Base-by-base conservation (phyloP, 768 basidiomycete genomes). In the Glaciozyma martinii region DNA sequence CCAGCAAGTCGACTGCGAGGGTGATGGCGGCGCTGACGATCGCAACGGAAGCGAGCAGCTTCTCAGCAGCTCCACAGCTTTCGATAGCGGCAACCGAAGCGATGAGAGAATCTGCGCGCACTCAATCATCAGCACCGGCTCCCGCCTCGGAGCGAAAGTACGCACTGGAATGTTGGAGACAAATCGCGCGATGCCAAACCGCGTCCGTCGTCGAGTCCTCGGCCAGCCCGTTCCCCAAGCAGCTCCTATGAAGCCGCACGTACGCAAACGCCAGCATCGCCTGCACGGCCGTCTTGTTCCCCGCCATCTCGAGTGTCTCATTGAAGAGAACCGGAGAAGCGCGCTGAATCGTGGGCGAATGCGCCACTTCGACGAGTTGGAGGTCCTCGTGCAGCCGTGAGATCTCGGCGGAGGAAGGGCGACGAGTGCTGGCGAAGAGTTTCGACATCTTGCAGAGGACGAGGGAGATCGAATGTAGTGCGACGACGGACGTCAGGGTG, bases 301-400 rank as follows among this genome's bases (percentile, higher is more conserved):
- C 21, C 53, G 53, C 8, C 15, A 30, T 29, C 25, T 25, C 29
- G 15, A 32, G 53, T 19, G 53, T 18, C 53, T 54, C 53, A 32
- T 29, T 23, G 18, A 32, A 19, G 30, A 54, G 27, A 3, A 18
- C 53, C 18, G 37, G 37, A 40, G 37, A 7, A 8, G 52, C 12
- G 15, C 27, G 52, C 10, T 53, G 52, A 8, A 53, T 9, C 52
- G 52, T 25, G 5, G 7, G 43, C n/a, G 25, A n/a, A 21, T 56
- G 30, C 0, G 32, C 42, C 1, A 37, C 53, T n/a, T 61, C 56
- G 52, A 54, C 33, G 13, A 50, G 18, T 13, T 61, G 54, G 29
- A 69, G 54, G 30, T 63, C 68, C 16, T 61, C 62, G 44, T 66
- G 47, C 9, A 69, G 19, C 7, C 21, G 9, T 8, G 33, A 0